These are phyloP conservation scores for Suillus placidus DNA, from an alignment of 768 basidiomycete genomes.

Conservation along the genomic window DNA sequence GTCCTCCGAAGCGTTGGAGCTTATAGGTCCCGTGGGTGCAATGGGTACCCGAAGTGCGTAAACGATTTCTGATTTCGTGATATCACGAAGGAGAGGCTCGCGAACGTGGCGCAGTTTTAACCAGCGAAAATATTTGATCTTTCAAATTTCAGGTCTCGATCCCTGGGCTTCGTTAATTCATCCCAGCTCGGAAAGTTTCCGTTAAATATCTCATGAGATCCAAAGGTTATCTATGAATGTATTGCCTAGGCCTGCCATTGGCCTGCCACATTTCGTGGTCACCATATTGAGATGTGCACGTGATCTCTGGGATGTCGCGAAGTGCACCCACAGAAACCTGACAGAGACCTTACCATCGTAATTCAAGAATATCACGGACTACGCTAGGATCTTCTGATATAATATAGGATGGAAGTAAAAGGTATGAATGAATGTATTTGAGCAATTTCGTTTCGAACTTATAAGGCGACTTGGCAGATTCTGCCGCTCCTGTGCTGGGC, in stretches of 20 bases:
- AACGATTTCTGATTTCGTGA: neutral
- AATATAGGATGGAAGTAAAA: constrained; percentile 9
- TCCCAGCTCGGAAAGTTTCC: constrained; percentile 58
- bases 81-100: neutral
- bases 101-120: neutral
- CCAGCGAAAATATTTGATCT: neutral
- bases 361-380: constrained; percentile 5
- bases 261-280: neutral
- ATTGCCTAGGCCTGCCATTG: neutral
- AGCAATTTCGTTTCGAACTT: neutral
- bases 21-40: too few species aligned
- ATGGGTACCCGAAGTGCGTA: neutral
- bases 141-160: constrained; percentile 32
- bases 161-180: constrained; percentile 50
- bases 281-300: neutral
- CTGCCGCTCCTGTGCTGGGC: constrained; percentile 13
- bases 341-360: constrained; percentile 2
- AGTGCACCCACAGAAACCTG: neutral
- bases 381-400: neutral
- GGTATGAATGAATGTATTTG: neutral
- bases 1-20: neutral
- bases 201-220: constrained; percentile 46
- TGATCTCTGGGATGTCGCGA: constrained; percentile 6
- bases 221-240: neutral
- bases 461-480: constrained; percentile 10